Percentiles rank a stretch among this genome's conserved stretches.
These are phyloP conservation scores for Saccharomyces hybrid DNA, from an alignment of 1,139 yeast genomes.

Conservation along the genomic window DNA sequence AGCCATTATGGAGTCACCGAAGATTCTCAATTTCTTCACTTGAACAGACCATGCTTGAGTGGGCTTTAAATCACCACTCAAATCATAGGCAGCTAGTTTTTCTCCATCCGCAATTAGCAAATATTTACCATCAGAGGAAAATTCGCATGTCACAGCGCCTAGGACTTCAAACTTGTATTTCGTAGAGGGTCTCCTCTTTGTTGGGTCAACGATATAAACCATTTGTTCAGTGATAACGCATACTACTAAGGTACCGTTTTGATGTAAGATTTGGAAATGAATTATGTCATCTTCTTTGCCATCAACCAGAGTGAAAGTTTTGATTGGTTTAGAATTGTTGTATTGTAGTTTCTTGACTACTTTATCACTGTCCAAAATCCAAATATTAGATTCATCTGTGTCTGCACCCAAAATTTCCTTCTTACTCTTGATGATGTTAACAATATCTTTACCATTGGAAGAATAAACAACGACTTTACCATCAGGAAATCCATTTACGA, in stretches of 20 bases:
- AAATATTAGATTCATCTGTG: constrained; percentile 21
- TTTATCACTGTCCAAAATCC: constrained; percentile 28
- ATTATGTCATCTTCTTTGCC: constrained; percentile 26
- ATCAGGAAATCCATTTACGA: constrained; percentile 25
- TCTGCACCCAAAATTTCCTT: constrained; percentile 23
- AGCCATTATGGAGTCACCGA: constrained; percentile 17
- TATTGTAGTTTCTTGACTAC: constrained; percentile 27
- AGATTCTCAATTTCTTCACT: constrained; percentile 15
- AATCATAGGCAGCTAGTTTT: constrained; percentile 15
- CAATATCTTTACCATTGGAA: constrained; percentile 29
- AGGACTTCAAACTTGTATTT: constrained; percentile 18
- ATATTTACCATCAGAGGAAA: constrained; percentile 18
- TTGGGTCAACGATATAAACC: constrained; percentile 30
- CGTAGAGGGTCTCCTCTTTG: constrained; percentile 29
- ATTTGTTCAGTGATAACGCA: constrained; percentile 19
- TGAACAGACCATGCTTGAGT: constrained; percentile 20
- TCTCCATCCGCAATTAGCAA: constrained; percentile 21
- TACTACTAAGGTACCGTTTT: constrained; percentile 10
- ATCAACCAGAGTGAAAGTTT: constrained; percentile 29
- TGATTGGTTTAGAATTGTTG: constrained; percentile 25
- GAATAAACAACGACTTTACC: constrained; percentile 29
- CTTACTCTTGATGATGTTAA: constrained; percentile 29
- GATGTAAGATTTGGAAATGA: constrained; percentile 22
- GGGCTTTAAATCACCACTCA: constrained; percentile 9
- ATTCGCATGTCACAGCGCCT: constrained; percentile 15